phyloP scores from a whole-genome alignment of 805 yeast species.

The Nakazawaea siamensis region DNA sequence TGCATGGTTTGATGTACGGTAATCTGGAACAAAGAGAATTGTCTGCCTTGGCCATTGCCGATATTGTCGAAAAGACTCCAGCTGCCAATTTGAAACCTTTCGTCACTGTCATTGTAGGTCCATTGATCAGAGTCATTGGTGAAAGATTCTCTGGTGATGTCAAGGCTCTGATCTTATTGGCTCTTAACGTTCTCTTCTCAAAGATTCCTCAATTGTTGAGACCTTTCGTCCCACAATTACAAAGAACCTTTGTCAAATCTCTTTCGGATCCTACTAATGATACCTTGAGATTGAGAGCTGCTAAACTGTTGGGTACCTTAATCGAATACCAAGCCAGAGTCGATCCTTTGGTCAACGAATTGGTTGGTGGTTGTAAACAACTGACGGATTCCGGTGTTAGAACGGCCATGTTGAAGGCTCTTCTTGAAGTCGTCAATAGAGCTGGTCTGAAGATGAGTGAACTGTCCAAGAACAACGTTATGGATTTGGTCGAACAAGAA shows the following conservation, averaged over 20 bases:
- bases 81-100: constrained; percentile 75
- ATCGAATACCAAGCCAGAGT: constrained; percentile 88
- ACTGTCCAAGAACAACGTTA: constrained; percentile 56
- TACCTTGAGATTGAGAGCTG: constrained; percentile 73
- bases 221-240: constrained; percentile 96
- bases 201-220: constrained; percentile 87
- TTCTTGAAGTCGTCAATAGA: constrained; percentile 70
- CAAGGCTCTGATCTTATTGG: constrained; percentile 86
- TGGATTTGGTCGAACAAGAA: constrained; percentile 69
- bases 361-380: constrained; percentile 65
- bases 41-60: constrained; percentile 86
- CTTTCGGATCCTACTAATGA: constrained; percentile 73
- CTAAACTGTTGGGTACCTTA: constrained; percentile 79
- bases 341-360: constrained; percentile 83
- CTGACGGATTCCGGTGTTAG: constrained; percentile 60
- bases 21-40: constrained; percentile 71
- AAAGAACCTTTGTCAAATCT: constrained; percentile 92
- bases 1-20: constrained; percentile 96
- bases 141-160: constrained; percentile 88
- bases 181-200: constrained; percentile 67
- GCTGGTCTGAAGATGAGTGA: constrained; percentile 78
- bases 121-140: constrained; percentile 94
- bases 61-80: constrained; percentile 77
- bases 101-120: constrained; percentile 94
- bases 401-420: constrained; percentile 77